A percentile compares a stretch with the other conserved stretches of the same genome.
phyloP scores from a whole-genome alignment of 2,329 filamentous ascomycete species.

The Calonectria pteridis region DNA sequence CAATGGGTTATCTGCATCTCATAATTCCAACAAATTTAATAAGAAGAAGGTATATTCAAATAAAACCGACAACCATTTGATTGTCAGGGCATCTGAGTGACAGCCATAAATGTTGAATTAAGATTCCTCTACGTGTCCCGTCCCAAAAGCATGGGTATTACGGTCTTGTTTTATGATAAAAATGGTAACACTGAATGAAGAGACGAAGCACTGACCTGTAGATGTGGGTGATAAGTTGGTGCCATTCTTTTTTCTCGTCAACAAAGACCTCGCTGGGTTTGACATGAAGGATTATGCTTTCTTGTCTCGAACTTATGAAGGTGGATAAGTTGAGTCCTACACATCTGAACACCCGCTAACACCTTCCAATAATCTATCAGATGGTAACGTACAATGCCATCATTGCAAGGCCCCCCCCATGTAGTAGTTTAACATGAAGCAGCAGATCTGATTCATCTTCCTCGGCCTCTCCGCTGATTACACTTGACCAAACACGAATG shows the following conservation, averaged over 20 bases:
- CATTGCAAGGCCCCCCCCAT: neutral
- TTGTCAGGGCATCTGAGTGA: no score
- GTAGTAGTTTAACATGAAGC: neutral
- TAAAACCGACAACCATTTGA: no score
- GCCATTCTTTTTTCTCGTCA: neutral
- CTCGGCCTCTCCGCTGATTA: neutral
- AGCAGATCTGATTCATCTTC: neutral
- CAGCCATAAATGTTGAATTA: no score
- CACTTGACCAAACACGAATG: neutral
- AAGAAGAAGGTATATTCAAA: no score
- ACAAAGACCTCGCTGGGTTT: neutral
- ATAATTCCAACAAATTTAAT: neutral
- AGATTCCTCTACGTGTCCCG: no score
- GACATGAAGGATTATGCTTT: neutral
- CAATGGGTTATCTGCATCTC: neutral
- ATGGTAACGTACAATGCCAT: neutral
- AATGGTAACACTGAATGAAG: no score
- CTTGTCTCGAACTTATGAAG: neutral
- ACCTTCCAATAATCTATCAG: neutral
- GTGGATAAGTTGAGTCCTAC: neutral
- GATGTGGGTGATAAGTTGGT: neutral
- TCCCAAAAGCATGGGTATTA: no score
- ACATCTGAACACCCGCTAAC: neutral
- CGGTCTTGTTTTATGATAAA: no score
- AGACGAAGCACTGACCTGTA: neutral